A percentile compares a stretch with the other conserved stretches of the same genome.
Evolutionary conservation across 129 eudicot genomes (phyloP).

Genomic region (Rutidosis leptorrhynchoides): DNA sequence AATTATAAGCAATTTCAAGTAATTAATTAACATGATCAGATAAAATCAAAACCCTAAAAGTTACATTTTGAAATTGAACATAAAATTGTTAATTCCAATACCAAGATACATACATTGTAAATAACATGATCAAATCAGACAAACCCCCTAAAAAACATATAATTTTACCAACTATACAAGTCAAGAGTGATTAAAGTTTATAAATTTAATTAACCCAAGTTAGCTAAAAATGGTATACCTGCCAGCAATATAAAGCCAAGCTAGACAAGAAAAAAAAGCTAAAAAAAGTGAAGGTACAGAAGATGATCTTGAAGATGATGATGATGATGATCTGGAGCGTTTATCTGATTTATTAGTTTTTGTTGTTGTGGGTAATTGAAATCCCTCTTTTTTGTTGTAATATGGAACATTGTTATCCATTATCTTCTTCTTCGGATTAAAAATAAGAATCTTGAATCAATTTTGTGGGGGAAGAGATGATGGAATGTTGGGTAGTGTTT

Average conservation of each 20-base stretch:
- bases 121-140: not conserved
- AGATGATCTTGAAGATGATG: constrained; percentile 27
- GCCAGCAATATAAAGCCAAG: constrained; percentile 92
- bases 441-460: not conserved
- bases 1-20: not conserved
- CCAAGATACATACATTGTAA: not conserved
- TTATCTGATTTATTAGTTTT: not conserved
- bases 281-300: constrained; percentile 38
- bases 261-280: constrained; percentile 75
- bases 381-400: not conserved
- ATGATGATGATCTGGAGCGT: not conserved
- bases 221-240: constrained; percentile 29
- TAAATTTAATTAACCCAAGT: not conserved
- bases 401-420: not conserved
- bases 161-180: not conserved
- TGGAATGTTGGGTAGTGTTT: not conserved
- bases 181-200: not conserved
- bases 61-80: too few relatives aligned
- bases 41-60: not conserved
- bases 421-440: not conserved
- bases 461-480: not conserved
- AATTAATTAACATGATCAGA: not conserved
- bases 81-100: not conserved
- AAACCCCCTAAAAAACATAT: not conserved
- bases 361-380: not conserved